phyloP scores from a whole-genome alignment of 192 early-diverging fungal genomes.

The Linnemannia hyalina region DNA sequence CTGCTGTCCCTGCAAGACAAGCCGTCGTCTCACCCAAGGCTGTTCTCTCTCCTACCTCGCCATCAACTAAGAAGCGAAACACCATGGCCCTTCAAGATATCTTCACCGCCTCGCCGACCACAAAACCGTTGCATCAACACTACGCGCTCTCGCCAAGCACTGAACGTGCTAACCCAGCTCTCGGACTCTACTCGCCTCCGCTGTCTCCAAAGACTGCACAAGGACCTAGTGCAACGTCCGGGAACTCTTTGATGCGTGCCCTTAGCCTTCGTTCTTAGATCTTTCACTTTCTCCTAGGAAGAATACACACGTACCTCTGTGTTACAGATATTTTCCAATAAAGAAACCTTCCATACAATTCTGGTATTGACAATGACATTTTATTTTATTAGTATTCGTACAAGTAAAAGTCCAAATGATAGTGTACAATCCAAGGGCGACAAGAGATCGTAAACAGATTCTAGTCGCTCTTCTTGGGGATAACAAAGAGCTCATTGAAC shows the following conservation, averaged over 20 bases:
- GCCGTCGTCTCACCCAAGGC: constrained; percentile 12
- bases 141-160: constrained; percentile 19
- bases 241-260: constrained; percentile 21
- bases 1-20: not conserved
- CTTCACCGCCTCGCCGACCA: constrained; percentile 18
- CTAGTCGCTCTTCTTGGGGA: not conserved
- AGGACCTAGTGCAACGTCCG: not conserved
- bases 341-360: too few relatives aligned
- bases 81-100: constrained; percentile 40
- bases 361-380: too few relatives aligned
- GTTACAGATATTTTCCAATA: not conserved
- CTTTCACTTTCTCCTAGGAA: not conserved
- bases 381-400: too few relatives aligned
- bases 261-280: constrained; percentile 36
- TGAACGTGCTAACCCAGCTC: constrained; percentile 31
- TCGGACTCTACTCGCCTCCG: constrained; percentile 38
- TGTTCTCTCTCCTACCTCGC: constrained; percentile 38
- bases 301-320: not conserved
- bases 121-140: constrained; percentile 23
- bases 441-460: too few relatives aligned
- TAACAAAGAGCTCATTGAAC: constrained; percentile 1
- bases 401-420: not conserved
- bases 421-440: not conserved
- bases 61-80: constrained; percentile 40
- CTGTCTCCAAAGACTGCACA: constrained; percentile 20